Conservation (phyloP, 768 basidiomycete genomes). For the Pholiota microspora region DNA sequence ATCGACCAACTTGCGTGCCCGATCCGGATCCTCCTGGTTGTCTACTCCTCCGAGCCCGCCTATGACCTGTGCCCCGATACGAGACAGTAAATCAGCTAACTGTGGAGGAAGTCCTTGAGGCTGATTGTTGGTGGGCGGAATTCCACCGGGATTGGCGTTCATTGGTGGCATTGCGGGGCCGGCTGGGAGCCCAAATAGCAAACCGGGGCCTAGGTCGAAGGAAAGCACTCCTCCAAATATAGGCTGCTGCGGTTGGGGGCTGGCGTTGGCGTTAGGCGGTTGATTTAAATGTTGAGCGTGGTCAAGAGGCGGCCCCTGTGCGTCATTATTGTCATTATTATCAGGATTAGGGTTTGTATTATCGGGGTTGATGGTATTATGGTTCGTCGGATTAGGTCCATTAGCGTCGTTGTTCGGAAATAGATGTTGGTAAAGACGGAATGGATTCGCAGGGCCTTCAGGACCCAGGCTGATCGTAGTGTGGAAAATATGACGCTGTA, state of each 20-base stretch:
- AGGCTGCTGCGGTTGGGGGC: background rate
- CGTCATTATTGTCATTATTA: background rate
- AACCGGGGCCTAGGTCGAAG: slow-evolving; percentile 8
- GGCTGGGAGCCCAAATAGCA: background rate
- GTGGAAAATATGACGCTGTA: slow-evolving; percentile 9
- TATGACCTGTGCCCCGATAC: slow-evolving; percentile 15
- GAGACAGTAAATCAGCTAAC: background rate
- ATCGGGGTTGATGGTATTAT: background rate
- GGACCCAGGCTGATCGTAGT: slow-evolving; percentile 9
- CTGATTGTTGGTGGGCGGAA: background rate
- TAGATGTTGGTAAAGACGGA: slow-evolving; percentile 17
- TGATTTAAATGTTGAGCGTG: background rate
- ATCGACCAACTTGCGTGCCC: slow-evolving; percentile 60
- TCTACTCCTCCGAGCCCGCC: slow-evolving; percentile 15
- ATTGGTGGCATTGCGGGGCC: background rate
- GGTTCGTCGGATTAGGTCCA: slow-evolving; percentile 1
- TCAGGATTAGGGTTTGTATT: background rate
- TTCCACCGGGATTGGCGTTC: background rate
- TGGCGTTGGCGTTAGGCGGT: background rate
- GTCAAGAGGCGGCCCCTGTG: slow-evolving; percentile 2
- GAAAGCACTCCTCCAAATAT: slow-evolving; percentile 10
- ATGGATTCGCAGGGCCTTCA: slow-evolving; percentile 9
- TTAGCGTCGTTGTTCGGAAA: slow-evolving; percentile 10
- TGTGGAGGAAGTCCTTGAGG: background rate
- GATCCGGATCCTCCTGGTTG: slow-evolving; percentile 60